These are phyloP conservation scores for Chytriomyces hyalinus DNA, from an alignment of 192 early-diverging fungal species.

Conservation along the genomic window DNA sequence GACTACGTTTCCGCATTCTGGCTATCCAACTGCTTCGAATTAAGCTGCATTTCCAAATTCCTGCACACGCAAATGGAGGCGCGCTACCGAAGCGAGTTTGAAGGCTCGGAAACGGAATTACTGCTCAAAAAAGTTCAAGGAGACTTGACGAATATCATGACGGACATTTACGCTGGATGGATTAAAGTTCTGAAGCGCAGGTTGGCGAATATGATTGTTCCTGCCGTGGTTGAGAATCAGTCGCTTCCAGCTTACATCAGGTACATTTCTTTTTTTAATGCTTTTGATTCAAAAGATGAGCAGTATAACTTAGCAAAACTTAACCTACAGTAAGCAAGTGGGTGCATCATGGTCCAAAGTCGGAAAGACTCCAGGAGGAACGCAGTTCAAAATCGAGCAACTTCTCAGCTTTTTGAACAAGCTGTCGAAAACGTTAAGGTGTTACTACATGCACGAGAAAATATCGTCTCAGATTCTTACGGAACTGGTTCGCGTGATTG, in stretches of 20 bases:
- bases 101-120: conserved; percentile 63
- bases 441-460: conserved; percentile 92
- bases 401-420: conserved; percentile 92
- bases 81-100: conserved; percentile 47
- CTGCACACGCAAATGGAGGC: conserved; percentile 34
- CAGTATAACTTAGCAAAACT: conserved; percentile 75
- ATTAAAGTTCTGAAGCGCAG: conserved; percentile 96
- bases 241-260: conserved; percentile 87
- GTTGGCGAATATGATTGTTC: conserved; percentile 90
- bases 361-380: conserved; percentile 72
- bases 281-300: conserved; percentile 67
- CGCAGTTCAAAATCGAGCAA: conserved; percentile 96
- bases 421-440: conserved; percentile 92
- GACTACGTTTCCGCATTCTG: conserved; percentile 93
- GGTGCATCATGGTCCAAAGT: conserved; percentile 88
- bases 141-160: conserved; percentile 87
- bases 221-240: conserved; percentile 95
- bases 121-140: conserved; percentile 82
- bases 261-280: conserved; percentile 34
- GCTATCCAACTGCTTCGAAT: conserved; percentile 97
- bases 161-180: conserved; percentile 97
- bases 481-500: conserved; percentile 92
- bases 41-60: conserved; percentile 83
- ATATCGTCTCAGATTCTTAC: conserved; percentile 92
- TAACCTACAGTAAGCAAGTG: conserved; percentile 72